These are phyloP conservation scores for Aspergillus proliferans DNA, from an alignment of 2,329 filamentous ascomycete species.

Conservation along the genomic window DNA sequence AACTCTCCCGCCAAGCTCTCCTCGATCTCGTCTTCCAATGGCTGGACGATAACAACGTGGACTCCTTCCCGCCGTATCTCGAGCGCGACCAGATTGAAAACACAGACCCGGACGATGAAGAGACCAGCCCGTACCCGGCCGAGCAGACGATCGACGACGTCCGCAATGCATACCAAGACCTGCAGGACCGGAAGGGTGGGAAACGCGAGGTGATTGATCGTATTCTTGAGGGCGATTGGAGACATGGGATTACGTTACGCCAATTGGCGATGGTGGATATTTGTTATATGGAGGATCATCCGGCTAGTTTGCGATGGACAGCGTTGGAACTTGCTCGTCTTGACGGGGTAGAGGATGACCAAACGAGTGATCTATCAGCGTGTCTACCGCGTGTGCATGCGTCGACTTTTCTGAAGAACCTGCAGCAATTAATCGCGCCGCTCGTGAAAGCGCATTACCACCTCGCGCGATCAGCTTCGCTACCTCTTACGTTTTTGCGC, in stretches of 20 bases:
- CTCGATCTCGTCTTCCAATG: constrained; percentile 68
- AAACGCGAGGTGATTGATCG: constrained; percentile 52
- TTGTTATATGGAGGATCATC: constrained; percentile 49
- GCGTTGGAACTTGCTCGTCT: constrained; percentile 42
- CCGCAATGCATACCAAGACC: constrained; percentile 56
- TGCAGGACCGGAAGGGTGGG: constrained; percentile 50
- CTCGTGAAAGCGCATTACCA: constrained; percentile 80
- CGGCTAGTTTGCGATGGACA: constrained; percentile 47
- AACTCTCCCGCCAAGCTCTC: constrained; percentile 65
- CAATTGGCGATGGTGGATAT: constrained; percentile 52
- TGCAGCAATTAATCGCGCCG: constrained; percentile 68
- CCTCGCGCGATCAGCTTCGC: constrained; percentile 61
- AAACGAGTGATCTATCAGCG: constrained; percentile 27
- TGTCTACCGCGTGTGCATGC: constrained; percentile 67
- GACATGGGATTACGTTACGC: constrained; percentile 48
- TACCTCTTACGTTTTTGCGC: constrained; percentile 65
- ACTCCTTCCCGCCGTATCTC: constrained; percentile 56
- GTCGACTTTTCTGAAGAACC: constrained; percentile 68
- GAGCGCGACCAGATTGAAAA: constrained; percentile 43
- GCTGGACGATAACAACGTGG: constrained; percentile 62
- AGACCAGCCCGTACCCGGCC: constrained; percentile 63
- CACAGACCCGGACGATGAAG: constrained; percentile 55
- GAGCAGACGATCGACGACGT: constrained; percentile 60
- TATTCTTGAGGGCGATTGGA: constrained; percentile 53
- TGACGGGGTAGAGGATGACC: constrained; percentile 13